Percentiles rank a stretch among this genome's conserved stretches.
phyloP scores from a whole-genome alignment of 371 early-diverging fungal genomes.

The Mucor irregularis region DNA sequence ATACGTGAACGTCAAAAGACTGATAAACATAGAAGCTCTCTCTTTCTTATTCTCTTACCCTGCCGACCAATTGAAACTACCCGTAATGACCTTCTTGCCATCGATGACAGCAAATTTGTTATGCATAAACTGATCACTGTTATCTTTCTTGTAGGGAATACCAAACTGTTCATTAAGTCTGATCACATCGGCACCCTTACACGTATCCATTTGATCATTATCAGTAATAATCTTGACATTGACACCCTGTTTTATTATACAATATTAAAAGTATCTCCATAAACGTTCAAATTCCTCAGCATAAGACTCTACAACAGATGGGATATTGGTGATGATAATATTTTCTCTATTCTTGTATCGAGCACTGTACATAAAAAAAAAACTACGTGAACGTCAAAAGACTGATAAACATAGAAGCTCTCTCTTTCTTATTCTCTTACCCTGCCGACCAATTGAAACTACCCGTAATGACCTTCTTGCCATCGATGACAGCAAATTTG shows the following conservation, averaged over 20 bases:
- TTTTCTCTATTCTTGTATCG: constrained; percentile 64
- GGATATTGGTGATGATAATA: constrained; percentile 58
- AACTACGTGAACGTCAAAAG: too few species aligned
- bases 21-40: not conserved
- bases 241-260: too few species aligned
- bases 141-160: constrained; percentile 48
- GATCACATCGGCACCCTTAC: constrained; percentile 52
- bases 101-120: constrained; percentile 71
- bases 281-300: constrained; percentile 57
- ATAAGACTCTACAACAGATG: constrained; percentile 46
- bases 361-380: constrained; percentile 46
- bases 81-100: constrained; percentile 41
- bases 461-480: constrained; percentile 43
- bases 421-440: constrained; percentile 21
- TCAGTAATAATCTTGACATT: constrained; percentile 61
- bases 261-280: constrained; percentile 54
- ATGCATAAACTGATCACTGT: constrained; percentile 61
- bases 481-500: constrained; percentile 67
- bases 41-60: constrained; percentile 29
- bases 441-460: constrained; percentile 55
- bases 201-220: constrained; percentile 57
- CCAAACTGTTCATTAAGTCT: constrained; percentile 44
- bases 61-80: constrained; percentile 55
- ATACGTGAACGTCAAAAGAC: too few species aligned
- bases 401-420: constrained; percentile 5